Conservation (phyloP, 805 yeast species). For the Komagataella mondaviorum region DNA sequence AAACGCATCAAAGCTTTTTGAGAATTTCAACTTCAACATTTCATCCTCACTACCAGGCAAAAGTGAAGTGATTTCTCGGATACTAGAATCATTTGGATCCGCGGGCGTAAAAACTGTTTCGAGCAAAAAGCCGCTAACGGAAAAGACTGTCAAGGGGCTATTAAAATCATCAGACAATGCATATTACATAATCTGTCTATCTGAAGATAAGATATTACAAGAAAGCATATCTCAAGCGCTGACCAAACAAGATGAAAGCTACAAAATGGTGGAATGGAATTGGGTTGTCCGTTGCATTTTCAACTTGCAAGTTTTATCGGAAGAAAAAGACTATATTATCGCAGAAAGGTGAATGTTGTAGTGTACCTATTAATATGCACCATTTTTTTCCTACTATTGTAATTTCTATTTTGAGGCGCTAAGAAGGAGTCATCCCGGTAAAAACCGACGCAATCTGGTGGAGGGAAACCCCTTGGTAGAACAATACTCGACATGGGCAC, state of each 20-base stretch:
- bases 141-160: neutral
- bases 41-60: conserved; percentile 53
- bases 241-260: conserved; percentile 10
- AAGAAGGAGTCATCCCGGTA: neutral
- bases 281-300: conserved; percentile 50
- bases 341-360: neutral
- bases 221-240: conserved; percentile 13
- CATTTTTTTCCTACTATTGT: neutral
- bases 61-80: conserved; percentile 34
- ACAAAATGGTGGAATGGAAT: conserved; percentile 42
- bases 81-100: conserved; percentile 49
- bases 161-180: conserved; percentile 8
- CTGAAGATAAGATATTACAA: conserved; percentile 19
- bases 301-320: conserved; percentile 19
- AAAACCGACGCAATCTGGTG: neutral
- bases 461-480: neutral
- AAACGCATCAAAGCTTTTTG: conserved; percentile 22
- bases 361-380: neutral
- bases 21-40: conserved; percentile 35
- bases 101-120: conserved; percentile 8
- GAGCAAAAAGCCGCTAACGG: conserved; percentile 7
- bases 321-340: conserved; percentile 2
- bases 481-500: too few relatives aligned
- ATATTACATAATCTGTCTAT: conserved; percentile 11
- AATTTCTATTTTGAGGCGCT: neutral